Percentiles rank a stretch among this genome's conserved stretches.
Conservation (phyloP, 2,329 filamentous ascomycete genomes). For the Mycosphaerella sp. region DNA sequence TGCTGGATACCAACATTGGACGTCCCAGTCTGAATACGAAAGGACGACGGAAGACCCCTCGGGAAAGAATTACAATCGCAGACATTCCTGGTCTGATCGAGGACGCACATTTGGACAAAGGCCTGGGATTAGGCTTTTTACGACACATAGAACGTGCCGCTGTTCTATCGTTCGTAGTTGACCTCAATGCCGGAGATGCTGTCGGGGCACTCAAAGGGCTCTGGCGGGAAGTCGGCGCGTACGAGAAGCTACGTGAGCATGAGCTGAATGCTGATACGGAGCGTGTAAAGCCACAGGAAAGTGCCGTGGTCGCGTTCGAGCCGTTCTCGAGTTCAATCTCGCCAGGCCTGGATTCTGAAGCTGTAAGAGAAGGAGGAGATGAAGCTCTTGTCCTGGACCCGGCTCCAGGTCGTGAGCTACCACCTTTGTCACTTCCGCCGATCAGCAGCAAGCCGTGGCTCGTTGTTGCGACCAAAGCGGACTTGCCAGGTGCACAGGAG, state of each 20-base stretch:
- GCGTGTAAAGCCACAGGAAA: conserved; percentile 43
- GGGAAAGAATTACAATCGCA: conserved; percentile 83
- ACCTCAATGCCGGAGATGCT: conserved; percentile 73
- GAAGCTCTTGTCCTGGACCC: conserved; percentile 26
- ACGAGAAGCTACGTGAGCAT: conserved; percentile 72
- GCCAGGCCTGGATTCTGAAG: conserved; percentile 21
- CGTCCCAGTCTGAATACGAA: conserved; percentile 53
- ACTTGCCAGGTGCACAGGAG: conserved; percentile 68
- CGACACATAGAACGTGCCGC: conserved; percentile 91
- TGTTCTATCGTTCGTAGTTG: conserved; percentile 88
- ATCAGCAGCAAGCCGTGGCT: conserved; percentile 97
- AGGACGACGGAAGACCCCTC: conserved; percentile 47
- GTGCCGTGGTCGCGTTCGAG: conserved; percentile 38
- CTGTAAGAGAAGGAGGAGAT: conserved; percentile 14
- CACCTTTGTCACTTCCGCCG: conserved; percentile 52
- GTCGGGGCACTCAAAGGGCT: conserved; percentile 71
- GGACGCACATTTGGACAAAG: conserved; percentile 85
- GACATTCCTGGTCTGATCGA: conserved; percentile 94
- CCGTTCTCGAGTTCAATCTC: conserved; percentile 44
- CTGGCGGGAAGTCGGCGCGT: conserved; percentile 86
- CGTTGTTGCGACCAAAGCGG: conserved; percentile 88
- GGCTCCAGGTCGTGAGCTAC: conserved; percentile 33
- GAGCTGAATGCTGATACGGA: conserved; percentile 60
- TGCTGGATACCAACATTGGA: conserved; percentile 80
- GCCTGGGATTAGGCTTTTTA: conserved; percentile 84